These are phyloP conservation scores for Elsinoe necatrix DNA, from an alignment of 2,329 filamentous ascomycete species.

Conservation along the genomic window DNA sequence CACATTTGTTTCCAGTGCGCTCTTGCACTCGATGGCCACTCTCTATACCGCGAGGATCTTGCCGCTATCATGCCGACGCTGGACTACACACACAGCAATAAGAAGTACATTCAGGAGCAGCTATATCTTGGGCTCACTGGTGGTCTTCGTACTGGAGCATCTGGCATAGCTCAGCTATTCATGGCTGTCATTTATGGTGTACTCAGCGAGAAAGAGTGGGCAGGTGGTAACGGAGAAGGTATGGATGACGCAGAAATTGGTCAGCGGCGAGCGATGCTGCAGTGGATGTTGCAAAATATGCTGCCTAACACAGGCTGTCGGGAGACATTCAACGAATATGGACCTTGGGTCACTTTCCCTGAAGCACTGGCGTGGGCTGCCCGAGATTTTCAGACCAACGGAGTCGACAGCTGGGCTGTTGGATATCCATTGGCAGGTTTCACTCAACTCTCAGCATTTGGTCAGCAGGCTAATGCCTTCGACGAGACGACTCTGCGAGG, in stretches of 20 bases:
- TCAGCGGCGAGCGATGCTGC: neutral
- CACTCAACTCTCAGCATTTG: neutral
- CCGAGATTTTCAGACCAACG: neutral
- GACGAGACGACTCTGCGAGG: neutral
- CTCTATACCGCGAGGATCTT: neutral
- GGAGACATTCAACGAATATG: neutral
- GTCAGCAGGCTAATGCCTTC: neutral
- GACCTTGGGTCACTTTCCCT: neutral
- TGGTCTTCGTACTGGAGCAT: neutral
- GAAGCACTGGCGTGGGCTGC: neutral
- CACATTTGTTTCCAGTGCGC: slow-evolving; percentile 1
- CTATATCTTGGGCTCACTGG: neutral
- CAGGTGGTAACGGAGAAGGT: neutral
- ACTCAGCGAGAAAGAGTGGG: neutral
- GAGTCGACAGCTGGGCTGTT: neutral
- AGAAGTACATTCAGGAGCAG: slow-evolving; percentile 4
- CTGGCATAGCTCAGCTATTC: neutral
- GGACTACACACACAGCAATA: neutral
- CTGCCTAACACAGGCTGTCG: neutral
- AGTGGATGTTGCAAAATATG: slow-evolving; percentile 1
- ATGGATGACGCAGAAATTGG: neutral
- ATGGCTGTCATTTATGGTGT: neutral
- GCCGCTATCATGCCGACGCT: neutral
- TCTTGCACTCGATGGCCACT: neutral
- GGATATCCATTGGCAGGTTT: neutral